phyloP scores from a whole-genome alignment of 495 filamentous ascomycete genomes.

The Podospora comata region DNA sequence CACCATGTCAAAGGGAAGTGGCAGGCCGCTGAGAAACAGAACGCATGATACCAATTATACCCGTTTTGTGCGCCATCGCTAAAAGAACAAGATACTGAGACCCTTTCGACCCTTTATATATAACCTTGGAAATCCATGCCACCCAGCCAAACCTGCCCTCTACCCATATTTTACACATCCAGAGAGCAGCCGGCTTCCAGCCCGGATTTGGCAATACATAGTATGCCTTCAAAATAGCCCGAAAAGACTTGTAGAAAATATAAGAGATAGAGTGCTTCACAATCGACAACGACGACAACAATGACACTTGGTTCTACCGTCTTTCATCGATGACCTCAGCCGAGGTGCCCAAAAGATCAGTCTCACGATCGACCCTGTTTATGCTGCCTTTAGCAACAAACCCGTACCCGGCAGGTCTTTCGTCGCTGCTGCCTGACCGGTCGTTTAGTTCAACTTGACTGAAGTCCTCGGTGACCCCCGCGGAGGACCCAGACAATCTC shows the following conservation, averaged over 20 bases:
- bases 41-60: neutral
- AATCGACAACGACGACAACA: neutral
- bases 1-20: no score
- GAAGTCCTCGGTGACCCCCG: slow-evolving; percentile 47
- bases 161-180: neutral
- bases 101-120: slow-evolving; percentile 20
- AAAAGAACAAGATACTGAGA: slow-evolving; percentile 20
- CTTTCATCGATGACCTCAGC: slow-evolving; percentile 50
- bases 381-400: slow-evolving; percentile 70
- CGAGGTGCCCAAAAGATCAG: slow-evolving; percentile 43
- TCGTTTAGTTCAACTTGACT: slow-evolving; percentile 33
- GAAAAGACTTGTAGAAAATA: neutral
- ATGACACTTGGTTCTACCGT: slow-evolving; percentile 7
- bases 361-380: slow-evolving; percentile 50
- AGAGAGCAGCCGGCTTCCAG: neutral
- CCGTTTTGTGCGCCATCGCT: slow-evolving; percentile 40
- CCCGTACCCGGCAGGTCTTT: slow-evolving; percentile 65
- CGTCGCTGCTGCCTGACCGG: slow-evolving; percentile 32
- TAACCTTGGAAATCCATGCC: slow-evolving; percentile 18
- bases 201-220: neutral
- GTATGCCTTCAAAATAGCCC: neutral
- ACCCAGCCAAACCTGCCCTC: neutral
- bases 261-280: neutral
- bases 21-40: neutral
- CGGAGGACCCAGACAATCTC: slow-evolving; percentile 48